A percentile compares a stretch with the other conserved stretches of the same genome.
Evolutionary conservation across 2,329 filamentous ascomycete genomes (phyloP).

Genomic region (Aspergillus sp.): DNA sequence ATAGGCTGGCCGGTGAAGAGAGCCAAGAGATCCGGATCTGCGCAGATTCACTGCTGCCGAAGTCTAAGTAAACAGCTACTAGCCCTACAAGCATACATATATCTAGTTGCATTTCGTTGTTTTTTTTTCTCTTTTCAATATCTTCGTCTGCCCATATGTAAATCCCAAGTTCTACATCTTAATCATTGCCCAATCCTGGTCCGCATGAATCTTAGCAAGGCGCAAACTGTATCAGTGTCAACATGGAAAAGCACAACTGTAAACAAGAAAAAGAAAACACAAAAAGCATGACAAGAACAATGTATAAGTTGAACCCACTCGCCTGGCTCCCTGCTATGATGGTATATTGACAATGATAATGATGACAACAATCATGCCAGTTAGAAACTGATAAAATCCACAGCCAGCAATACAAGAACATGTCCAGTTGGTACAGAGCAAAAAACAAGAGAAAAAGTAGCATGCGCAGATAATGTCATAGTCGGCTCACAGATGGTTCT

Average conservation of each 20-base stretch:
- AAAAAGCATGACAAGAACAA: slow-evolving; percentile 13
- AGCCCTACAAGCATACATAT: background rate
- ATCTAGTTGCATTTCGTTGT: slow-evolving; percentile 6
- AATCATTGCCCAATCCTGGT: slow-evolving; percentile 18
- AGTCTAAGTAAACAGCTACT: no score
- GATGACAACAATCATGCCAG: slow-evolving; percentile 21
- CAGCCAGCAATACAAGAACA: slow-evolving; percentile 13
- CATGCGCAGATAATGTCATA: slow-evolving; percentile 5
- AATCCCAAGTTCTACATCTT: slow-evolving; percentile 23
- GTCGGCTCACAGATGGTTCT: background rate
- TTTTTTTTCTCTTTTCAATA: slow-evolving; percentile 9
- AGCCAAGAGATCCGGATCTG: background rate
- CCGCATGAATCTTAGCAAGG: slow-evolving; percentile 16
- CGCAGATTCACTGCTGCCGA: no score
- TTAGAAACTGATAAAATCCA: slow-evolving; percentile 21
- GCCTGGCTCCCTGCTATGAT: slow-evolving; percentile 31
- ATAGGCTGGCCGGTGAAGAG: background rate
- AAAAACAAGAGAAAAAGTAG: slow-evolving; percentile 11
- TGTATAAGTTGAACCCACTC: slow-evolving; percentile 22
- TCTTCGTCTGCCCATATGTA: slow-evolving; percentile 15
- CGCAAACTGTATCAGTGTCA: slow-evolving; percentile 14
- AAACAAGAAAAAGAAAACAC: slow-evolving; percentile 5
- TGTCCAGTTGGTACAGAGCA: slow-evolving; percentile 7
- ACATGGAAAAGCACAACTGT: slow-evolving; percentile 8
- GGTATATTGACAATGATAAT: slow-evolving; percentile 28